phyloP scores from a whole-genome alignment of 139 green algal genomes.

The Closterium sp. region DNA sequence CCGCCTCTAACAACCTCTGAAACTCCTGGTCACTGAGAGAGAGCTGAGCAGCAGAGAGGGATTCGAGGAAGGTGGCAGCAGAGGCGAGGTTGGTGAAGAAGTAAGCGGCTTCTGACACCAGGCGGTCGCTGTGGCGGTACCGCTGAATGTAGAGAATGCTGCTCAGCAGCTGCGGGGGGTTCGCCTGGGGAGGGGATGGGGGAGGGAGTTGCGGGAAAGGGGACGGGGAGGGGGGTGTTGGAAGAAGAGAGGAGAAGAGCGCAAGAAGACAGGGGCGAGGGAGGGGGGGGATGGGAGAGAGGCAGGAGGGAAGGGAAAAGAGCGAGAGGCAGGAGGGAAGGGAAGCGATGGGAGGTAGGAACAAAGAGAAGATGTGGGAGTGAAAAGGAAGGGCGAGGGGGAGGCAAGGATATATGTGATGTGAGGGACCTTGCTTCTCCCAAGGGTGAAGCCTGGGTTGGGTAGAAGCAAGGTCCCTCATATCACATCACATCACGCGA shows the following conservation, averaged over 20 bases:
- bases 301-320: not conserved
- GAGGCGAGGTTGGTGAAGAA: slow-evolving; percentile 67
- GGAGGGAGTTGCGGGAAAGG: not conserved
- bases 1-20: slow-evolving; percentile 2
- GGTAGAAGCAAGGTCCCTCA: too few species aligned
- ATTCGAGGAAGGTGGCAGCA: slow-evolving; percentile 50
- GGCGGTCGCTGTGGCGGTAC: slow-evolving; percentile 59
- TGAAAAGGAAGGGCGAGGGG: not conserved
- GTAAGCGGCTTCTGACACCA: slow-evolving; percentile 57
- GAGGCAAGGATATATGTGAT: not conserved
- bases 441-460: not conserved
- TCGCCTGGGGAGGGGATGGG: slow-evolving; percentile 21
- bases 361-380: not conserved
- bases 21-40: slow-evolving; percentile 38
- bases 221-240: not conserved
- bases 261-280: not conserved
- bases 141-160: slow-evolving; percentile 79
- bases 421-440: not conserved
- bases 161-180: slow-evolving; percentile 66
- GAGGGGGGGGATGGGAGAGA: not conserved
- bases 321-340: not conserved
- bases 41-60: slow-evolving; percentile 35
- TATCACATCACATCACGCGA: too few species aligned
- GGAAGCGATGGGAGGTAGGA: not conserved
- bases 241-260: not conserved